These are phyloP conservation scores for Schizonepeta tenuifolia DNA, from an alignment of 257 asterid species.

Conservation along the genomic window DNA sequence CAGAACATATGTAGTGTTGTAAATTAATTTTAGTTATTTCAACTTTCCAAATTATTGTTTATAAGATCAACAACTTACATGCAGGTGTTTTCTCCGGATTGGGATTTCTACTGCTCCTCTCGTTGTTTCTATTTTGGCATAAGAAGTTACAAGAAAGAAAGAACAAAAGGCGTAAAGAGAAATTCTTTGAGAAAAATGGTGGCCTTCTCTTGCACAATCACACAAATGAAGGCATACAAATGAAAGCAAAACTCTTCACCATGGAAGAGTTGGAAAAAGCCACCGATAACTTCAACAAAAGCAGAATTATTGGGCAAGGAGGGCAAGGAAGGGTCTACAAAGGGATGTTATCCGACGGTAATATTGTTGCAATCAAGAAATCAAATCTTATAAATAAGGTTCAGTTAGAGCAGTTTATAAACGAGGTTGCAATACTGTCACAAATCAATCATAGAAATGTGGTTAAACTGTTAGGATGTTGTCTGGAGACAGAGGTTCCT, in stretches of 20 bases:
- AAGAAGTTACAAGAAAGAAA: neutral
- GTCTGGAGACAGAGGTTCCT: slow-evolving; percentile 32
- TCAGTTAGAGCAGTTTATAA: slow-evolving; percentile 27
- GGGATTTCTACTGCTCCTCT: slow-evolving; percentile 3
- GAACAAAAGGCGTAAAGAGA: neutral
- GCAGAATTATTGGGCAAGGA: slow-evolving; percentile 34
- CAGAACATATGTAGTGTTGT: too few relatives aligned
- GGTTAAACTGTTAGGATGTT: slow-evolving; percentile 30
- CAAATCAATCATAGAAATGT: slow-evolving; percentile 36
- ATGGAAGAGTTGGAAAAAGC: slow-evolving; percentile 29
- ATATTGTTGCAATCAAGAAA: slow-evolving; percentile 34
- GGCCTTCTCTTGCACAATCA: slow-evolving; percentile 28
- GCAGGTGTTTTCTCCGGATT: slow-evolving; percentile 18
- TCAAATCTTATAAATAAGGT: neutral
- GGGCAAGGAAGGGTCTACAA: slow-evolving; percentile 40
- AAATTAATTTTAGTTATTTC: too few relatives aligned
- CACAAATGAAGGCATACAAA: neutral
- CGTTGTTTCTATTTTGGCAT: neutral
- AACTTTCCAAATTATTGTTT: too few relatives aligned
- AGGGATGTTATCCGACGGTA: slow-evolving; percentile 34
- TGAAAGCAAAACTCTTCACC: slow-evolving; percentile 7
- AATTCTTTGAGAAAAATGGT: slow-evolving; percentile 21
- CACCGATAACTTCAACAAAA: slow-evolving; percentile 26
- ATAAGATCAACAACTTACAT: too few relatives aligned
- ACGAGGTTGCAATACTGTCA: slow-evolving; percentile 36